These are phyloP conservation scores for Fusarium pseudonygamai DNA, from an alignment of 2,329 filamentous ascomycete genomes.

Conservation along the genomic window DNA sequence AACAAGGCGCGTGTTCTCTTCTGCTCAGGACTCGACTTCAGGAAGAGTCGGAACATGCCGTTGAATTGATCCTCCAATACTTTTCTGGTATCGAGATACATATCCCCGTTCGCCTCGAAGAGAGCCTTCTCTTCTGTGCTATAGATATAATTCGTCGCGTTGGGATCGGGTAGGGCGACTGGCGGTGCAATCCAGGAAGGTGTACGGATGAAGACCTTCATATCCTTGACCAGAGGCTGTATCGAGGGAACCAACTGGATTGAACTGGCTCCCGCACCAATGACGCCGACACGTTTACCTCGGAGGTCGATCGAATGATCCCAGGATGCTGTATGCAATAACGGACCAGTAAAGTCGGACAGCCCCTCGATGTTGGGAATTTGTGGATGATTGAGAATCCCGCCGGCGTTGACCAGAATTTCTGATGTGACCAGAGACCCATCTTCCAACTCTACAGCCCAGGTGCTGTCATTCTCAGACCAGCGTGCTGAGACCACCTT, in stretches of 20 bases:
- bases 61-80: constrained; percentile 56
- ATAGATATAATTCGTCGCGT: constrained; percentile 56
- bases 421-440: constrained; percentile 44
- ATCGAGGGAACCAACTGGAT: constrained; percentile 61
- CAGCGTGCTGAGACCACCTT: constrained; percentile 50
- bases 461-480: background rate
- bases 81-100: constrained; percentile 53
- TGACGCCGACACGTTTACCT: constrained; percentile 53
- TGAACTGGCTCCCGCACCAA: constrained; percentile 54
- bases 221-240: constrained; percentile 49
- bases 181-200: constrained; percentile 60
- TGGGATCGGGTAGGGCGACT: constrained; percentile 26
- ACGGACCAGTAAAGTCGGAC: constrained; percentile 56
- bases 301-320: constrained; percentile 51
- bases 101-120: constrained; percentile 53
- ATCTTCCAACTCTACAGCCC: background rate
- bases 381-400: constrained; percentile 60
- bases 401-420: constrained; percentile 59
- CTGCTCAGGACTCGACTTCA: constrained; percentile 53
- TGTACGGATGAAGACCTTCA: constrained; percentile 60
- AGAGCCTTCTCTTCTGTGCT: constrained; percentile 50
- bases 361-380: constrained; percentile 61
- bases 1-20: constrained; percentile 49
- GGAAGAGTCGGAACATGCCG: constrained; percentile 57
- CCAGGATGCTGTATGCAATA: constrained; percentile 66